Evolutionary conservation across 1,139 yeast species (phyloP), one percentile per base, ranked within the genome.

Genomic region (Pichia sp.): DNA sequence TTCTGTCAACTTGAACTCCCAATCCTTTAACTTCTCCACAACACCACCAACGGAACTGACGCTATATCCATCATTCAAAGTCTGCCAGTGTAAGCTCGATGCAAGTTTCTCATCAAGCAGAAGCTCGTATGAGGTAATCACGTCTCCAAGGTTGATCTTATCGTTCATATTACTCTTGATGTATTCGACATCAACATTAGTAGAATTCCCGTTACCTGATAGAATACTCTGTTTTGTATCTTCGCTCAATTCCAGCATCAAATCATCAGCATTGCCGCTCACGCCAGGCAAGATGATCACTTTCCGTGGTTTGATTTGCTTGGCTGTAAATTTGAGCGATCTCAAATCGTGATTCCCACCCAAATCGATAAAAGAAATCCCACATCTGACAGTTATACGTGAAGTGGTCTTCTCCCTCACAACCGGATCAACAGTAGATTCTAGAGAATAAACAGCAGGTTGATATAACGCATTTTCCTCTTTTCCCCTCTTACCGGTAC

Each of bases 271-370:
- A 11, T 59, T 43, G 6, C 60, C 62, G 15, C 54, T 50, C 1
- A 61, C 52, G 40, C 61, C 62, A n/a, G 70, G 70, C n/a, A 67
- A 67, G 19, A 89, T 69, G 19, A 93, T 74, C 50, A 92, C 76
- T 64, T 85, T 85, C 54, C 84, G 79, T 8, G 99, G 97, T 63
- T 88, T 88, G 54, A 93, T 73, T 1, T 87, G 79, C 36, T 95
- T 89, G 47, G 90, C 77, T 57, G 92, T 88, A 70, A 88, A 83
- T 54, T 85, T 79, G 57, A 90, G 72, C 0, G 98, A 92, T 59
- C 97, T 77, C 58, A 86, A 75, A 66, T 93, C 98, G 2, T 90
- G 95, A 26, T 87, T 71, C 13, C 97, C 97, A 15, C 92, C 82
- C 58, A 92, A 76, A 67, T 93, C 98, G 54, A 93, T 81, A 67